Evolutionary conservation across 257 asterid genomes (phyloP).

Genomic region (Solanum virginianum): DNA sequence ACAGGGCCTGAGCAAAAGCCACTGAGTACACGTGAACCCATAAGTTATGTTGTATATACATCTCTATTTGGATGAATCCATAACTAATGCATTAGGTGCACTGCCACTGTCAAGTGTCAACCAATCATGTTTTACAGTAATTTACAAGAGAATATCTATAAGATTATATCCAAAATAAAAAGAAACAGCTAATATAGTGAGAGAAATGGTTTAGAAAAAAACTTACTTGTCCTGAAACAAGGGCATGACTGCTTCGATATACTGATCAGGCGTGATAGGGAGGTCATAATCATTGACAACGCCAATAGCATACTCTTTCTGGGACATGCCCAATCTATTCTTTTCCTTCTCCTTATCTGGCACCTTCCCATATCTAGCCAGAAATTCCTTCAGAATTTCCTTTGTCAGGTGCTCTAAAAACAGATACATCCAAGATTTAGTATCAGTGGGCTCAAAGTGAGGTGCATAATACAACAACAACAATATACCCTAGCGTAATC

Average conservation of each 20-base stretch:
- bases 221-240: constrained; percentile 66
- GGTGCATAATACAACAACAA: background rate
- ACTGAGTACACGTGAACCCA: background rate
- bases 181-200: background rate
- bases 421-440: background rate
- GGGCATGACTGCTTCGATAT: constrained; percentile 39
- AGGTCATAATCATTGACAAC: constrained; percentile 59
- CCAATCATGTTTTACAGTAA: background rate
- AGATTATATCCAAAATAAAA: background rate
- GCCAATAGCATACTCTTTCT: constrained; percentile 31
- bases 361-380: constrained; percentile 59
- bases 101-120: background rate
- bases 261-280: constrained; percentile 67
- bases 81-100: background rate
- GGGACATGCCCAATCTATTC: constrained; percentile 56
- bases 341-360: constrained; percentile 64
- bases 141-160: background rate
- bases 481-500: background rate
- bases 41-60: background rate
- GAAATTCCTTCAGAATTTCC: constrained; percentile 45
- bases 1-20: background rate
- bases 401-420: constrained; percentile 56
- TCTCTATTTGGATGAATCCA: background rate
- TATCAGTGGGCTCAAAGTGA: background rate
- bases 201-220: background rate